These are phyloP conservation scores for Mallotus repandus DNA, from an alignment of 441 rosid genomes.

Conservation along the genomic window DNA sequence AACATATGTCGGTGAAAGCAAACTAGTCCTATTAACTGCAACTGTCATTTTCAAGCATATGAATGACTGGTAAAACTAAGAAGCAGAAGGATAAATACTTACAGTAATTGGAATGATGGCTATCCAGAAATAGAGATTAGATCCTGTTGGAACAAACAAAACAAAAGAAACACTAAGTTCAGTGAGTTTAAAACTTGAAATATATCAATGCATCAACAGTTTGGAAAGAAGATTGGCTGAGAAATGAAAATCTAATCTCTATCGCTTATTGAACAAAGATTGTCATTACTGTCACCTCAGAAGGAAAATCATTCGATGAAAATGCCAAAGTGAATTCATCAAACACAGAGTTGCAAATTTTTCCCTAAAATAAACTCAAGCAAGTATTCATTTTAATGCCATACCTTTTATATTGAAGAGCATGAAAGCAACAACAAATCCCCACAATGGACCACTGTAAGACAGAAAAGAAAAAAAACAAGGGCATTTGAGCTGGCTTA, in stretches of 20 bases:
- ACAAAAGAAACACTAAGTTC: slow-evolving; percentile 9
- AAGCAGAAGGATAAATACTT: slow-evolving; percentile 32
- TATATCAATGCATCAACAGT: slow-evolving; percentile 2
- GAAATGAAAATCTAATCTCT: slow-evolving; percentile 7
- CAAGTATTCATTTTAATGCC: slow-evolving; percentile 4
- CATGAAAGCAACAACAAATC: slow-evolving; percentile 90
- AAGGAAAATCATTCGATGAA: slow-evolving; percentile 6
- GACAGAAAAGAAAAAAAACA: slow-evolving; percentile 23
- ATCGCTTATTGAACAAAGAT: background rate
- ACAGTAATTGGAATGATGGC: slow-evolving; percentile 83
- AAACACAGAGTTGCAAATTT: background rate
- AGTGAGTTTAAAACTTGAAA: slow-evolving; percentile 12
- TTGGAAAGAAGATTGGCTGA: slow-evolving; percentile 2
- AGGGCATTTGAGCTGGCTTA: slow-evolving; percentile 24
- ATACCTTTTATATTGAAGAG: slow-evolving; percentile 83
- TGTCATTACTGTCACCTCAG: background rate
- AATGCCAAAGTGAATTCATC: slow-evolving; percentile 8
- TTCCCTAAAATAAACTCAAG: background rate
- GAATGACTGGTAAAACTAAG: slow-evolving; percentile 7
- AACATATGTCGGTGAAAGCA: background rate
- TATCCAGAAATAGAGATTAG: slow-evolving; percentile 96
- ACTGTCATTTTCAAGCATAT: background rate
- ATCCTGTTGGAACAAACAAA: slow-evolving; percentile 49
- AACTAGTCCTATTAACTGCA: background rate
- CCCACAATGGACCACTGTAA: slow-evolving; percentile 90